Conservation (phyloP, 176 grass and related monocot species). For the Ensete glaucum region DNA sequence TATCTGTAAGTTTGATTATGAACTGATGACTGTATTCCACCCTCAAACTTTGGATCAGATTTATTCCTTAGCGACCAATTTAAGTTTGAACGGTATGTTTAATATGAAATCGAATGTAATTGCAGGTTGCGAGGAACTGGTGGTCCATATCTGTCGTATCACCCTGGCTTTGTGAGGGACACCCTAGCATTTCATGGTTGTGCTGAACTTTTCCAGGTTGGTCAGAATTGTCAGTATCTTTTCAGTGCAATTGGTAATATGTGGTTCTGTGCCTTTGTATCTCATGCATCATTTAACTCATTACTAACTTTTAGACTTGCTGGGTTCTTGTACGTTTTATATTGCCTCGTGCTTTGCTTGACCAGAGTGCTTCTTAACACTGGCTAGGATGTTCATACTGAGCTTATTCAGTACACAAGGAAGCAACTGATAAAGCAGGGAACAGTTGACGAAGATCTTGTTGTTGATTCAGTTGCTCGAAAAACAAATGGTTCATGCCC, state of each 20-base stretch:
- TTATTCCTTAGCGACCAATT: not conserved
- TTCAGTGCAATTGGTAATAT: not conserved
- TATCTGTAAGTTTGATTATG: not conserved
- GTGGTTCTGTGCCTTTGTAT: not conserved
- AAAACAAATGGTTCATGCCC: constrained; percentile 86
- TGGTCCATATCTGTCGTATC: constrained; percentile 71
- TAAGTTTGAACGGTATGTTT: not conserved
- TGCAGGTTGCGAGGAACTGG: constrained; percentile 74
- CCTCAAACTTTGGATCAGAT: not conserved
- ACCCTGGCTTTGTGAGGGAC: constrained; percentile 71
- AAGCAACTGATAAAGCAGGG: constrained; percentile 83
- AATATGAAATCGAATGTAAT: not conserved
- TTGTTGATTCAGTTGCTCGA: constrained; percentile 74
- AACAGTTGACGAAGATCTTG: constrained; percentile 52
- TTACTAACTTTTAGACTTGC: not conserved
- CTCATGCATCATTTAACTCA: too few relatives aligned
- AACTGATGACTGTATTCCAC: too few relatives aligned
- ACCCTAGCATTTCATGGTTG: constrained; percentile 99
- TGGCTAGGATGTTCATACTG: constrained; percentile 86
- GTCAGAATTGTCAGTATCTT: constrained; percentile 1
- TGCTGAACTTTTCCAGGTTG: constrained; percentile 94
- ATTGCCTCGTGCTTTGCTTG: constrained; percentile 2
- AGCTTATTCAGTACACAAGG: constrained; percentile 90
- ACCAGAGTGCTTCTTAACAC: not conserved
- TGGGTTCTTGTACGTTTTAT: not conserved